Evolutionary conservation across 148 eudicot species (phyloP).

Genomic region (Selenicereus undatus): DNA sequence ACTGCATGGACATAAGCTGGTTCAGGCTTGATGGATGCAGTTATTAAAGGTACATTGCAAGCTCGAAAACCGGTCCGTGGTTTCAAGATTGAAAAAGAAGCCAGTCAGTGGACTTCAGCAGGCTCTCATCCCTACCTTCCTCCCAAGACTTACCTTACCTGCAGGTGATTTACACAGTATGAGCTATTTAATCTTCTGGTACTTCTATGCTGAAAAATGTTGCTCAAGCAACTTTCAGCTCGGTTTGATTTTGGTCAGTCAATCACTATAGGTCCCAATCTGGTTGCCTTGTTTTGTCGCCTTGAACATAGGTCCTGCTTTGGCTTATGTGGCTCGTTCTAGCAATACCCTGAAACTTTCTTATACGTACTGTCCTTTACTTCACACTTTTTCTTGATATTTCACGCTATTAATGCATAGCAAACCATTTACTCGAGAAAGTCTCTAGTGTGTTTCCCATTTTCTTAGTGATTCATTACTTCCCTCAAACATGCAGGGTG

Average conservation of each 20-base stretch:
- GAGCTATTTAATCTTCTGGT: neutral
- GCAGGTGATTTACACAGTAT: constrained; percentile 51
- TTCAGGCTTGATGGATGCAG: constrained; percentile 99
- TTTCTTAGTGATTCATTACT: neutral
- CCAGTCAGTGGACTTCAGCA: constrained; percentile 82
- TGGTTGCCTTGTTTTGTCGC: neutral
- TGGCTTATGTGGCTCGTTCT: too few species aligned
- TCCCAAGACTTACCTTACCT: constrained; percentile 62
- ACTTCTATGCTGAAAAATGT: neutral
- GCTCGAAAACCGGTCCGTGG: constrained; percentile 89
- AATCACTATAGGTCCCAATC: too few species aligned
- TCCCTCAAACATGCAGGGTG: constrained; percentile 43
- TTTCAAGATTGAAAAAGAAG: constrained; percentile 88
- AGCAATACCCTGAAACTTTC: too few species aligned
- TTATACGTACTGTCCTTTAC: too few species aligned
- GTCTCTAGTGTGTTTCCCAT: neutral
- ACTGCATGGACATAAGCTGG: constrained; percentile 97
- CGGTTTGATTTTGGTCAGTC: too few species aligned
- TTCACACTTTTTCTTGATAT: neutral
- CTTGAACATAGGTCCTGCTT: neutral
- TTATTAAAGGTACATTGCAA: constrained; percentile 69
- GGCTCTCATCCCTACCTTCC: constrained; percentile 80
- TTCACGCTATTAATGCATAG: neutral
- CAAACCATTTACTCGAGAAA: neutral
- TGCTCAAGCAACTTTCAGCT: too few species aligned